Conservation (phyloP, 352 stramenopile genomes). For the Phytophthora citricola region DNA sequence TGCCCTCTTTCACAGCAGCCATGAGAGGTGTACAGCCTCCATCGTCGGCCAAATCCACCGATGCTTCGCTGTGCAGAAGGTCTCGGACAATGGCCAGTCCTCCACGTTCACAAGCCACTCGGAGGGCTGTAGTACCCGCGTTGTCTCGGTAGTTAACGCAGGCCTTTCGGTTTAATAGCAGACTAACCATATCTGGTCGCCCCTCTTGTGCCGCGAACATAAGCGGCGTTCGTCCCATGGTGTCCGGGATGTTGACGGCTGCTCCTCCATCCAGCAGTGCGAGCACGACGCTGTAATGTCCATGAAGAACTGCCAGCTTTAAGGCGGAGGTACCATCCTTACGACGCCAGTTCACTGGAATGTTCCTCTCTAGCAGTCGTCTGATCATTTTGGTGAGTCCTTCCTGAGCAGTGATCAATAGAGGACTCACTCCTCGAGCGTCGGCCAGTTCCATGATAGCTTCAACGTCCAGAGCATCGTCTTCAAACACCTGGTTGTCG, state of each 20-base stretch:
- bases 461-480: constrained; percentile 17
- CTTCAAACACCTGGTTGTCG: constrained; percentile 20
- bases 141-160: constrained; percentile 23
- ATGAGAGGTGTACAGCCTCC: constrained; percentile 41
- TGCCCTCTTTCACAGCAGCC: constrained; percentile 20
- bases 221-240: constrained; percentile 24
- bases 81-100: constrained; percentile 17
- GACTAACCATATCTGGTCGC: constrained; percentile 17
- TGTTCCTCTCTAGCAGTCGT: constrained; percentile 28
- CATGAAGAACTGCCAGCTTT: constrained; percentile 29
- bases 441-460: constrained; percentile 20
- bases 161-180: constrained; percentile 31
- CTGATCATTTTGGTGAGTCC: constrained; percentile 22
- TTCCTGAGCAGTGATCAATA: constrained; percentile 34
- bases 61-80: constrained; percentile 26
- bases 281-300: constrained; percentile 18
- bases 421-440: constrained; percentile 26
- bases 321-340: constrained; percentile 28
- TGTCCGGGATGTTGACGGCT: constrained; percentile 21
- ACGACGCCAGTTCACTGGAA: constrained; percentile 21
- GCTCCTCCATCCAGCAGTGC: constrained; percentile 32
- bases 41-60: constrained; percentile 27
- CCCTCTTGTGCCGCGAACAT: constrained; percentile 23
- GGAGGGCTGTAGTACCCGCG: constrained; percentile 26
- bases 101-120: constrained; percentile 26